Base-by-base conservation (phyloP, 2,329 filamentous ascomycete genomes). In the Cladosporium halotolerans region DNA sequence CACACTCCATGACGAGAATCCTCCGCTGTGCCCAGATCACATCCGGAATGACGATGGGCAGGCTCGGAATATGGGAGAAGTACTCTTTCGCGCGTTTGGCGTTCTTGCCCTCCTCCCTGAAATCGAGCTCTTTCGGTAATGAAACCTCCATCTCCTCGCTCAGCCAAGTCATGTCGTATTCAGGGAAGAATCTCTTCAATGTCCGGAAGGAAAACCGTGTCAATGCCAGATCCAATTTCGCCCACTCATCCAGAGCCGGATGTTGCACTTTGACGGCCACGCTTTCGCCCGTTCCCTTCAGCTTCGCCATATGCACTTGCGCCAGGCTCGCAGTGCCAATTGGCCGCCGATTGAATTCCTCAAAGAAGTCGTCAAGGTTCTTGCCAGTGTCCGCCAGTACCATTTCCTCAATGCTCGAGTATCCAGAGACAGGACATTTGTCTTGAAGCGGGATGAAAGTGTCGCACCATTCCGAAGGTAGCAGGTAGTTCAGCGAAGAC, bases 231-330 rank as follows among this genome's bases (percentile, higher is more conserved):
- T 99, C 93, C 9, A 99, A 77, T 23, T 84, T 87, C 13, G 89
- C 86, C 89, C 90, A 99, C 70, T 95, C 86, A 57, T 90, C 88
- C 52, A 99, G 74, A 3, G 82, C 80, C 1, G 93, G 93, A 72
- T 99, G 93, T 68, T 99, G 93, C 9, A 99, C 86, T 72, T 99
- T 99, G 63, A 99, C 93, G 0, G 93, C 93, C 9, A 99, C 93
- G 64, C 84, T 85, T 69, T 90, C 86, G 5, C 89, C 89, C 0
- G 83, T 89, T 57, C 86, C 88, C 63, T 85, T 89, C 50, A 96
- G 75, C 0, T 83, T 89, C 5, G 92, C 93, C 42, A 92, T 76
- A 68, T 99, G 93, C 1, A 99, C 93, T 68, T 99, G 93, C 0
- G 93, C 93, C 39, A 99, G 78, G 23, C 90, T 96, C 2, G 93